These are phyloP conservation scores for Clavispora carvajalis DNA, from an alignment of 805 yeast genomes.

Conservation along the genomic window DNA sequence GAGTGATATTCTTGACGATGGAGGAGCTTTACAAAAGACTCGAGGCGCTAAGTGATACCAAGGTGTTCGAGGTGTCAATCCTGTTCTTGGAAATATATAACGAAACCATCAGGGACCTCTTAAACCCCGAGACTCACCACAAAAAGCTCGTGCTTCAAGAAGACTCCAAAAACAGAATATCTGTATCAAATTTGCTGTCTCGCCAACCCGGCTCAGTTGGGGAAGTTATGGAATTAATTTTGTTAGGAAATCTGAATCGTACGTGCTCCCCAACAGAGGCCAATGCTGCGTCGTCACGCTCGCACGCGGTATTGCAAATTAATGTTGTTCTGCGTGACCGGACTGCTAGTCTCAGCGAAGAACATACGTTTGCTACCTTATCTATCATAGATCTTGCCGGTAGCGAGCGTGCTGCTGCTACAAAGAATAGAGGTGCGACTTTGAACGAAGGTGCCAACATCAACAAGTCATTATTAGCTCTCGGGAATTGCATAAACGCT, in stretches of 20 bases:
- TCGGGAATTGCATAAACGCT: slow-evolving; percentile 93
- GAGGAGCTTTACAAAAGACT: slow-evolving; percentile 64
- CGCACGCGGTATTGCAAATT: slow-evolving; percentile 89
- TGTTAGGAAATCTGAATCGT: slow-evolving; percentile 67
- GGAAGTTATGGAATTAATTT: slow-evolving; percentile 74
- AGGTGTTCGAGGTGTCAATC: slow-evolving; percentile 54
- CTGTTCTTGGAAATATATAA: slow-evolving; percentile 87
- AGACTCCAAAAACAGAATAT: slow-evolving; percentile 57
- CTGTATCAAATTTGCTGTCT: slow-evolving; percentile 65
- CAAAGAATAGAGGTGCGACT: slow-evolving; percentile 76
- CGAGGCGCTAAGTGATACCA: slow-evolving; percentile 49
- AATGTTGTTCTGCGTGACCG: slow-evolving; percentile 57
- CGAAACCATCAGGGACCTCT: slow-evolving; percentile 77
- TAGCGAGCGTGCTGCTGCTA: slow-evolving; percentile 88
- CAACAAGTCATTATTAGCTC: slow-evolving; percentile 78
- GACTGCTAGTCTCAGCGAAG: slow-evolving; percentile 58
- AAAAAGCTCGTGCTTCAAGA: slow-evolving; percentile 62
- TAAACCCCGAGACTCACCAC: slow-evolving; percentile 48
- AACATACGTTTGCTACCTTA: slow-evolving; percentile 71
- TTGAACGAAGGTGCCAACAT: slow-evolving; percentile 91
- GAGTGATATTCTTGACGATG: slow-evolving; percentile 75
- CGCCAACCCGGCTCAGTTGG: slow-evolving; percentile 59
- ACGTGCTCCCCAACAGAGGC: slow-evolving; percentile 88
- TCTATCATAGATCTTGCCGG: slow-evolving; percentile 93
- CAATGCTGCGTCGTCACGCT: slow-evolving; percentile 82